Base-by-base conservation (phyloP, 306 rosid genomes). In the Phaseolus lunatus region DNA sequence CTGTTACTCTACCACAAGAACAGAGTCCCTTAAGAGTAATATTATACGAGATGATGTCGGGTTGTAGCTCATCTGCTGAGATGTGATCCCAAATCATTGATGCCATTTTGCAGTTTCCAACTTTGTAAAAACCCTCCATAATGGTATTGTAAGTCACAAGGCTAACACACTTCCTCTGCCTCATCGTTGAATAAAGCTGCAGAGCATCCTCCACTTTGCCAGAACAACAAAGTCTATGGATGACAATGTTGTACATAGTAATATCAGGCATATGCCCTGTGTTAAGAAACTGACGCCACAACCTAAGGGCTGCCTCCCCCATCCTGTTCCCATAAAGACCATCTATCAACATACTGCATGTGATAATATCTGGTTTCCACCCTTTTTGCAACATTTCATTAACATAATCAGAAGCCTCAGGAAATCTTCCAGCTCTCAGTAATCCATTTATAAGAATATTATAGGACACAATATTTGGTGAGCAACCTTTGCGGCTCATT, bases 31-130 rank as follows among this genome's bases (percentile, higher is more conserved):
- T 89, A 44, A 95, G 83, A 63, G 86, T 66, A 85, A 92, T 90
- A 79, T 95, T 95, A 80, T 90, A 95, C 1, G 98, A 88, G 73
- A 95, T 88, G 70, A 89, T 92, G 81, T 95, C 99, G 18, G 93
- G 99, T 59, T 66, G 83, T 67, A 90, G 78, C 63, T 91, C 90
- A 11, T 75, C 71, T 79, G 86, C 82, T 43, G 81, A 50, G 71
- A 91, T 88, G 59, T 80, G 49, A 23, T 78, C 81, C 97, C 97
- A 90, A 82, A 88, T 88, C 65, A 70, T 76, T 57, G 88, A 86
- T 67, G 96, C 97, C 84, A 73, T 84, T 70, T 66, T 81, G 74
- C 82, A 92, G 76, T 92, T 85, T 82, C 91, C 84, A 68, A 81
- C 83, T 83, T 87, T 90, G 87, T 87, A 89, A 80, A 91, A 86